Evolutionary conservation across 2,329 filamentous ascomycete species (phyloP).

Genomic region (Colletotrichum tanaceti): DNA sequence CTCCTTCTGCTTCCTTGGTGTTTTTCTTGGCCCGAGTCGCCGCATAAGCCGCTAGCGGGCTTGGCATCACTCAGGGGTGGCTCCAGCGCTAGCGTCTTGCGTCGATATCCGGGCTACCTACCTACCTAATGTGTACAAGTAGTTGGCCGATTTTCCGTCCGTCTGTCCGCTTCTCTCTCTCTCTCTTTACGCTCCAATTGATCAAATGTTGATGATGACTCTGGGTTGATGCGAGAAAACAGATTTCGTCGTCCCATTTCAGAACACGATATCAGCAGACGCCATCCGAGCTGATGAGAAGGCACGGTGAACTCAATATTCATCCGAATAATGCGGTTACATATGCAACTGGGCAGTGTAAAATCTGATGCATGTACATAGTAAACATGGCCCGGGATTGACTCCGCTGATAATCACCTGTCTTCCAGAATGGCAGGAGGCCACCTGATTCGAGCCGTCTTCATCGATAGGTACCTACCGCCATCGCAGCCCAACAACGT

Average conservation of each 20-base stretch:
- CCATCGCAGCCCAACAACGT: not conserved
- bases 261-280: too few species aligned
- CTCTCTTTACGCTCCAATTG: too few species aligned
- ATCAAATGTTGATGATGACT: too few species aligned
- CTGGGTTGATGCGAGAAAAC: too few species aligned
- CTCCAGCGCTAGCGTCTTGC: slow-evolving; percentile 7
- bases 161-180: too few species aligned
- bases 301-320: not conserved
- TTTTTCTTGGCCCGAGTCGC: slow-evolving; percentile 21
- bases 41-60: slow-evolving; percentile 37
- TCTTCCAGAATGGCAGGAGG: slow-evolving; percentile 6
- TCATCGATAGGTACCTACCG: not conserved
- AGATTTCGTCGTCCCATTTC: too few species aligned
- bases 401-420: not conserved
- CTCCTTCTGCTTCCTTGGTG: slow-evolving; percentile 33
- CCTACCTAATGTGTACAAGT: slow-evolving; percentile 1
- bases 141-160: not conserved
- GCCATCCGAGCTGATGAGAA: too few species aligned
- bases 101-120: not conserved
- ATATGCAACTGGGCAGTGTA: not conserved
- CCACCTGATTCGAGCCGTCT: slow-evolving; percentile 13
- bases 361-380: not conserved
- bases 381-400: not conserved
- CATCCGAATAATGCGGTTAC: too few species aligned
- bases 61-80: slow-evolving; percentile 25